Conservation (phyloP, 2,329 filamentous ascomycete species). For the Fusarium denticulatum region DNA sequence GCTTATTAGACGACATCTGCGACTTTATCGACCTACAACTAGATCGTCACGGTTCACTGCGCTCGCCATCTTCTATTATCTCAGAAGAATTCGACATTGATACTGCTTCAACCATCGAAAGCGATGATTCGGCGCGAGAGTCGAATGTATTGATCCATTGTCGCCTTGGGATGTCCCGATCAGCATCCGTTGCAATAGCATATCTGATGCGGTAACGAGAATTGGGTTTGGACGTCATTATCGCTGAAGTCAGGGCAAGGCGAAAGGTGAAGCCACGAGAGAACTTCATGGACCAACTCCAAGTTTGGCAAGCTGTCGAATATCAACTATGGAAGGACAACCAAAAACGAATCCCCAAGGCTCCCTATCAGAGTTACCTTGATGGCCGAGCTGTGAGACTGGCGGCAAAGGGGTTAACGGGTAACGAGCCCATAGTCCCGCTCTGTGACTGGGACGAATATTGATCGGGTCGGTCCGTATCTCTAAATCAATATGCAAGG, state of each 20-base stretch:
- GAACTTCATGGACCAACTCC: constrained; percentile 47
- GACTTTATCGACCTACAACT: constrained; percentile 41
- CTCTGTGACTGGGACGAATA: constrained; percentile 4
- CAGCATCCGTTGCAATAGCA: constrained; percentile 45
- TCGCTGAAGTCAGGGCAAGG: constrained; percentile 35
- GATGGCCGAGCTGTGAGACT: constrained; percentile 30
- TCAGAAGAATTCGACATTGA: constrained; percentile 1
- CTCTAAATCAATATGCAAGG: not conserved
- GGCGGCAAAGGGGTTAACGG: constrained; percentile 33
- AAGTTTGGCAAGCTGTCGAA: constrained; percentile 45
- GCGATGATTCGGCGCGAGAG: constrained; percentile 1
- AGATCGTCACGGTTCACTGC: not conserved
- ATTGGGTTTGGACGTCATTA: constrained; percentile 14
- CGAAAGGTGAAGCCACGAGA: constrained; percentile 41
- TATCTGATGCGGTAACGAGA: constrained; percentile 47
- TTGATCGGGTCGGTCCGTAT: constrained; percentile 3
- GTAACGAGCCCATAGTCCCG: constrained; percentile 32
- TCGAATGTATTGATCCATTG: constrained; percentile 47
- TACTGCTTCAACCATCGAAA: constrained; percentile 7
- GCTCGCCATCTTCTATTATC: not conserved
- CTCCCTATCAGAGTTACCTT: constrained; percentile 37
- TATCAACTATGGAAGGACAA: constrained; percentile 46
- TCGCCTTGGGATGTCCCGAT: constrained; percentile 48
- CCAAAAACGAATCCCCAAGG: constrained; percentile 41
- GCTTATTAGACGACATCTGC: constrained; percentile 37